Base-by-base conservation (phyloP, 2,329 filamentous ascomycete genomes). In the Colletotrichum sp. region DNA sequence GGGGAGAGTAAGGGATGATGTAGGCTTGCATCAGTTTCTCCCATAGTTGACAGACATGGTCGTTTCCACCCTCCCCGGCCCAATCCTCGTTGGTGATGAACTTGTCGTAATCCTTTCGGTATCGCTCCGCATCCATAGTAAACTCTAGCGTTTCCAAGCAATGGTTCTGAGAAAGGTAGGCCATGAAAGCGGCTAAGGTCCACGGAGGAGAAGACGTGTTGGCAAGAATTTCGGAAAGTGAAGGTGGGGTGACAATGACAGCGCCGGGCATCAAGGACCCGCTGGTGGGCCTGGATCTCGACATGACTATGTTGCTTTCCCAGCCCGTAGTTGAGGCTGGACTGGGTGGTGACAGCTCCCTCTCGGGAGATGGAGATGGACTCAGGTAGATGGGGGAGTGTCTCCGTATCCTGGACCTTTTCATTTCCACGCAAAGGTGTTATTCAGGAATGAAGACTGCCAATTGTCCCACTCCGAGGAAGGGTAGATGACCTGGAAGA, bases 121-220 rank as follows among this genome's bases (percentile, higher is more conserved):
- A 99, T 76, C 95, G 92, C 74, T 96, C 94, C 26, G 96, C 95
- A 83, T 98, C 97, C 89, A 98, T 94, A 55, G 96, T 98, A 84
- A 99, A 99, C 83, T 99, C 97, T 52, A 99, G 89, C 2, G 96
- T 98, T 85, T 99, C 97, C 78, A 99, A 88, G 83, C 97, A 99
- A 85, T 99, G 96, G 81, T 99, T 99, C 82, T 98, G 96, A 1
- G 96, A 98, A 6, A 99, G 90, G 82, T 98, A 99, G 72, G 96
- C 96, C 92, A 97, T 99, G 85, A 99, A 99, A 36, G 96, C 96
- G 76, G 92, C 93, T 10, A 98, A 89, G 0, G 96, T 98, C 90
- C 95, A 99, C 79, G 97, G 97, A 55, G 95, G 93, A 10, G 95
- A 93, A 44, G 97, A 95, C 60, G 91, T 92, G 85, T 98, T 97